These are phyloP conservation scores for Zygosaccharomyces gambellarensis DNA, from an alignment of 805 yeast species.

Conservation along the genomic window DNA sequence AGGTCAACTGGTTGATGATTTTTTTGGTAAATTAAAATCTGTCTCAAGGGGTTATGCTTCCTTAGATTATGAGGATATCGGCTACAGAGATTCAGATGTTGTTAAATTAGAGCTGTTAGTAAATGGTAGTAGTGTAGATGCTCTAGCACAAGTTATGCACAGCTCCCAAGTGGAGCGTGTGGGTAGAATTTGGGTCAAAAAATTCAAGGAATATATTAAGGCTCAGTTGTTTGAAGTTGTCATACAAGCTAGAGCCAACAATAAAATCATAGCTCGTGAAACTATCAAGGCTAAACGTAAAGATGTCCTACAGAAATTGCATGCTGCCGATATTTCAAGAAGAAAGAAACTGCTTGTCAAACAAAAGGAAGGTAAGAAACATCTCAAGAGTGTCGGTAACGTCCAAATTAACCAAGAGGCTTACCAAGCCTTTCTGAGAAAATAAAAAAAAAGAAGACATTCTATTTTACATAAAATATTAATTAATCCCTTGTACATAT, in stretches of 20 bases:
- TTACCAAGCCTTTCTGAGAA: constrained; percentile 71
- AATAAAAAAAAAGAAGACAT: constrained; percentile 9
- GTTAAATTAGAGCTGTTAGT: constrained; percentile 85
- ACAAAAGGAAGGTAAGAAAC: constrained; percentile 92
- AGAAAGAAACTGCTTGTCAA: constrained; percentile 80
- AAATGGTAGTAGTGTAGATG: constrained; percentile 86
- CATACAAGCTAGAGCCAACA: constrained; percentile 82
- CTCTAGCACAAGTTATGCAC: constrained; percentile 87
- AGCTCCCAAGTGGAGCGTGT: constrained; percentile 62
- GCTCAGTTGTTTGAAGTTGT: constrained; percentile 89
- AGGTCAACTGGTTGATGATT: constrained; percentile 88
- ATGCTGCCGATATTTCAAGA: constrained; percentile 89
- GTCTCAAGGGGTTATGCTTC: constrained; percentile 90
- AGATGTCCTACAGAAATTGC: constrained; percentile 89
- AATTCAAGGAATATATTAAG: constrained; percentile 72
- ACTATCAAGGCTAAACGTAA: constrained; percentile 90
- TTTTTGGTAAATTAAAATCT: constrained; percentile 89
- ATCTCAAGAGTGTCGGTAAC: constrained; percentile 64
- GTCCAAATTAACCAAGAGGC: constrained; percentile 80
- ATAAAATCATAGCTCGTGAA: constrained; percentile 80
- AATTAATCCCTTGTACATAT: neutral
- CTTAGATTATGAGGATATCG: constrained; percentile 89
- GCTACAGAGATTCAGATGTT: constrained; percentile 73
- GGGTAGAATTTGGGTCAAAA: constrained; percentile 78
- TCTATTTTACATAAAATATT: constrained; percentile 1